Evolutionary conservation across 2,329 filamentous ascomycete genomes (phyloP).

Genomic region (Aspergillus ibericus): DNA sequence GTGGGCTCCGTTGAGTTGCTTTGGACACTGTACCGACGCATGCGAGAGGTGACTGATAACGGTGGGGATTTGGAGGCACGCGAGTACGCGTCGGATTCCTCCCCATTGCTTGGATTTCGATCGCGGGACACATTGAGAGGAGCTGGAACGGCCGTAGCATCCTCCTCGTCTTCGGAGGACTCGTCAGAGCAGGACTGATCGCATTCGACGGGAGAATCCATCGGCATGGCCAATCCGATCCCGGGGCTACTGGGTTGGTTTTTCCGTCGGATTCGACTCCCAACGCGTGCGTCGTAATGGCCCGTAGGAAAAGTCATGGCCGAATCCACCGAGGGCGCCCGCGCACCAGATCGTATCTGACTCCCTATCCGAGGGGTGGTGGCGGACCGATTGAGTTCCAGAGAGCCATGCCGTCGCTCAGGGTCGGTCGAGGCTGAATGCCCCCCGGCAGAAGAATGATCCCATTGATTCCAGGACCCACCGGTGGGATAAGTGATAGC

Average conservation of each 20-base stretch:
- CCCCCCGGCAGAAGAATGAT: constrained; percentile 23
- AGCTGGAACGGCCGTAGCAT: constrained; percentile 15
- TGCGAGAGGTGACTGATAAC: constrained; percentile 38
- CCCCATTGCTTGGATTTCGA: background rate
- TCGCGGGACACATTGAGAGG: background rate
- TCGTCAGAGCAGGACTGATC: constrained; percentile 13
- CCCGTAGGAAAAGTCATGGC: constrained; percentile 27
- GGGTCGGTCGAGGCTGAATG: constrained; percentile 8
- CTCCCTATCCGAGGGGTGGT: constrained; percentile 3
- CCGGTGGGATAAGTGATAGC: constrained; percentile 42
- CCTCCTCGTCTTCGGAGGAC: constrained; percentile 27
- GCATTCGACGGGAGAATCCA: constrained; percentile 11
- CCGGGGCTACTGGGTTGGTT: background rate
- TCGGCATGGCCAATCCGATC: background rate
- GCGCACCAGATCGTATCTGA: background rate
- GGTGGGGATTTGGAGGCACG: constrained; percentile 36
- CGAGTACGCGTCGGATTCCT: constrained; percentile 23
- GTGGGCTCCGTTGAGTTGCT: constrained; percentile 30
- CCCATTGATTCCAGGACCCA: constrained; percentile 45
- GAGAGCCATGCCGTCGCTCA: constrained; percentile 14
- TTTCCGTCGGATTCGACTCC: constrained; percentile 19
- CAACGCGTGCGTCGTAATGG: constrained; percentile 33
- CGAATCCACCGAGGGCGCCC: constrained; percentile 14
- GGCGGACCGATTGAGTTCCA: constrained; percentile 12
- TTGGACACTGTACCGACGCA: constrained; percentile 37